phyloP scores from a whole-genome alignment of 1,139 yeast species.

The Schizosaccharomyces versatilis region DNA sequence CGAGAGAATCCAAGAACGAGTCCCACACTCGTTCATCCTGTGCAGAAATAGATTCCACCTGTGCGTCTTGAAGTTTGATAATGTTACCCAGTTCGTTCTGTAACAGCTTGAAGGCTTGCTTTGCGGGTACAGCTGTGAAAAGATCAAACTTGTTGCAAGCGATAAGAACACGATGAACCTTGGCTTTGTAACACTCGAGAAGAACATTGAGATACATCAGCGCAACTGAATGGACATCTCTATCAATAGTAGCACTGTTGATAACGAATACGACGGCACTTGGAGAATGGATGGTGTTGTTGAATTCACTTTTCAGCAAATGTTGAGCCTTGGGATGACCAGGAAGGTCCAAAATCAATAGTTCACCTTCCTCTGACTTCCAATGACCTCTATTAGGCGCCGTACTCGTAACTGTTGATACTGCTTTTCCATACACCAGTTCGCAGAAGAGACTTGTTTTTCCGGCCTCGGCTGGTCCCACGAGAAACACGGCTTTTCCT shows the following conservation, averaged over 20 bases:
- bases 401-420: not conserved
- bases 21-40: not conserved
- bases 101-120: conserved; percentile 34
- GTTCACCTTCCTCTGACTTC: not conserved
- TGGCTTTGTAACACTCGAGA: conserved; percentile 34
- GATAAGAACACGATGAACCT: conserved; percentile 46
- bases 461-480: conserved; percentile 1
- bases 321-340: conserved; percentile 1
- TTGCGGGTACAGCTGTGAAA: conserved; percentile 56
- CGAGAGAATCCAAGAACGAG: not conserved
- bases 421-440: not conserved
- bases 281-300: not conserved
- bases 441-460: not conserved
- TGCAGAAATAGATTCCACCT: not conserved
- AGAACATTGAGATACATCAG: conserved; percentile 34
- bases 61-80: conserved; percentile 20
- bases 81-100: conserved; percentile 43
- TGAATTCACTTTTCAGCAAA: not conserved
- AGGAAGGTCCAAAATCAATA: not conserved
- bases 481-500: not conserved
- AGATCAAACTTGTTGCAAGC: conserved; percentile 70
- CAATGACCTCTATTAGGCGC: not conserved
- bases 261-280: conserved; percentile 4
- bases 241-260: conserved; percentile 34
- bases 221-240: conserved; percentile 28